These are phyloP conservation scores for Phytopythium vexans DNA, from an alignment of 352 stramenopile species.

Conservation along the genomic window DNA sequence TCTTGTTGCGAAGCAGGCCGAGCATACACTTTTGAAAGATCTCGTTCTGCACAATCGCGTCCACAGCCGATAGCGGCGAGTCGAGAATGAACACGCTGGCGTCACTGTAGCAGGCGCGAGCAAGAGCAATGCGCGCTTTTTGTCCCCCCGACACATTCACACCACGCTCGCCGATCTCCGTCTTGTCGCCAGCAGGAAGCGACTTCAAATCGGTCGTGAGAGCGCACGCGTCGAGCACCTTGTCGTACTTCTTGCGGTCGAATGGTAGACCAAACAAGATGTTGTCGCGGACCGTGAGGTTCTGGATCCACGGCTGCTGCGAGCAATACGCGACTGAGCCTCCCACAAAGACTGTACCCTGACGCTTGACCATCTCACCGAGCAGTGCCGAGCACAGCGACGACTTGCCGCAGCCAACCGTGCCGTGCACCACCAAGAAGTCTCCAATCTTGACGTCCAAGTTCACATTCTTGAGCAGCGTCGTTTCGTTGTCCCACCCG, in stretches of 20 bases:
- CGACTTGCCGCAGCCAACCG: constrained; percentile 91
- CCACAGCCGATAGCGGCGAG: too few relatives aligned
- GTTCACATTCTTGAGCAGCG: constrained; percentile 64
- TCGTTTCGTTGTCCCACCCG: constrained; percentile 29
- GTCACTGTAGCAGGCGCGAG: too few relatives aligned
- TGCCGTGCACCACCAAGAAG: constrained; percentile 88
- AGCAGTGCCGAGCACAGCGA: constrained; percentile 85
- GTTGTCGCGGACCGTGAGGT: constrained; percentile 74
- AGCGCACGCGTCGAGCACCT: constrained; percentile 56
- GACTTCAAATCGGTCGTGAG: constrained; percentile 63
- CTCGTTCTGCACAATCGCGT: too few relatives aligned
- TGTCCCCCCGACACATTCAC: too few relatives aligned
- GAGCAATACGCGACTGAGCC: constrained; percentile 71
- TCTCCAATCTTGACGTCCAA: too few relatives aligned
- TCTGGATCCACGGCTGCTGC: constrained; percentile 91
- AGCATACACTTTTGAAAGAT: too few relatives aligned
- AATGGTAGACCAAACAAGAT: constrained; percentile 90
- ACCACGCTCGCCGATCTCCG: constrained; percentile 68
- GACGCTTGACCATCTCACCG: constrained; percentile 80
- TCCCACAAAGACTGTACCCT: constrained; percentile 14
- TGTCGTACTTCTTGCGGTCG: constrained; percentile 48
- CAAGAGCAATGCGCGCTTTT: too few relatives aligned
- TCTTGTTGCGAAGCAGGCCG: too few relatives aligned
- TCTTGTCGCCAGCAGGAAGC: constrained; percentile 69
- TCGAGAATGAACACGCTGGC: too few relatives aligned